Base-by-base conservation (phyloP, 345 rosid genomes). In the Lepidium africanum region DNA sequence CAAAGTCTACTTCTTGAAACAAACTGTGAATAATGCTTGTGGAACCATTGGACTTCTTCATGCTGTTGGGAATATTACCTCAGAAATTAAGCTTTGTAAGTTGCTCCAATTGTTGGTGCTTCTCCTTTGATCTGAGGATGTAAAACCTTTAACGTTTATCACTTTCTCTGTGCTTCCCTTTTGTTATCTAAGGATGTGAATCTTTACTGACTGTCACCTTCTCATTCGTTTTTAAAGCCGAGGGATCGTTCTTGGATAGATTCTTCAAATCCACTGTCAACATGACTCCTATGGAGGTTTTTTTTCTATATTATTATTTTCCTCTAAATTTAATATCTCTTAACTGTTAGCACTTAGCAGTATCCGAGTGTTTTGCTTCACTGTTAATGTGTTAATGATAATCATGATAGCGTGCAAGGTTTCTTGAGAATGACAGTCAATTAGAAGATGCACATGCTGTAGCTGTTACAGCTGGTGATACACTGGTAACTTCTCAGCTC, bases 1-100 rank as follows among this genome's bases (percentile, higher is more conserved):
- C 35, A 83, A 84, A 69, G 98, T 88, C 63, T 93, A 88, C 73
- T 93, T 90, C 83, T 84, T 90, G 96, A 88, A 81, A 70, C 98
- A 90, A 84, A 93, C 96, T 37, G 96, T 90, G 47, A 94, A 90
- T 66, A 93, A 93, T 80, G 97, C 97, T 62, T 93, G 98, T 78
- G 96, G 98, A 80, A 93, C 98, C 36, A 78, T 90, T 67, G 98
- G 94, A 7, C 92, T 90, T 79, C 96, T 93, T 78, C 98, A 93
- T 71, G 88, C 94, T 57, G 65, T 93, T 68, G 98, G 96, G 65
- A 93, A 93, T 80, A 62, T 88, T 56, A 81, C 85, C 69, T 88
- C 97, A 7, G 74, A 82, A 54, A 67, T 90, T 83, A 87, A 86
- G 55, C 88, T 90, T 37, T 11, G 96, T 89, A 75, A 85, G 91